Base-by-base conservation (phyloP, 495 filamentous ascomycete species). In the Hypoxylon perforatum region DNA sequence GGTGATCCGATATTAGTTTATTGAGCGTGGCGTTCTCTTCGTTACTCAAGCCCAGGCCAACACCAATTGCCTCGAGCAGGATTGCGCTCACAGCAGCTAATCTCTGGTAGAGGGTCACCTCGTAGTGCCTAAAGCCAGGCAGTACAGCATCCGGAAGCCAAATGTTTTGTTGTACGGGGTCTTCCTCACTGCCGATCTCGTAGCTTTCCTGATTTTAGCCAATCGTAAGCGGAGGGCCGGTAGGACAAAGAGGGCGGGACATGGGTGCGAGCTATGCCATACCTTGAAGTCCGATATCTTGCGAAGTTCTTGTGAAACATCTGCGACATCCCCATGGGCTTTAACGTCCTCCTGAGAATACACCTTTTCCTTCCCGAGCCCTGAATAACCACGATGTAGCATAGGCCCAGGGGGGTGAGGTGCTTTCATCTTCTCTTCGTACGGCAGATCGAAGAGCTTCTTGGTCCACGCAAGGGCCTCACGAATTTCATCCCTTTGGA, bases 121-220 rank as follows among this genome's bases (percentile, higher is more conserved):
- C 84, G 61, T 87, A 88, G 6, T 52, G 60, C 12, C 81, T 77
- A 66, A 91, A 90, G 4, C 81, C 84, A 0, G 87, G 86, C 1
- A 92, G 77, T 1, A 73, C 69, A 10, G 80, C 71, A 15, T 89
- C 83, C 1, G 86, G 85, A 2, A 87, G 75, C 88, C 88, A 91
- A 62, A 90, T 85, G 54, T 91, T 92, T 8, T 84, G 82, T 54
- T 89, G 85, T 10, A 73, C 67, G 10, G 71, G 57, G 55, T 90
- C 84, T 0, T 81, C 56, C 25, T 87, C 82, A 65, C 84, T 88
- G 7, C 88, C 88, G 53, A 87, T 87, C 46, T 91, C 89, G 61
- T 86, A 91, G 58, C 81, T 85, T 76, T 91, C 88, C 84, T 87
- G 21, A 21, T 14, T 14, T 17, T 22, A 25, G 35, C 65, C 5